Base-by-base conservation (phyloP, 1,284 basidiomycete genomes). In the Malassezia slooffiae region DNA sequence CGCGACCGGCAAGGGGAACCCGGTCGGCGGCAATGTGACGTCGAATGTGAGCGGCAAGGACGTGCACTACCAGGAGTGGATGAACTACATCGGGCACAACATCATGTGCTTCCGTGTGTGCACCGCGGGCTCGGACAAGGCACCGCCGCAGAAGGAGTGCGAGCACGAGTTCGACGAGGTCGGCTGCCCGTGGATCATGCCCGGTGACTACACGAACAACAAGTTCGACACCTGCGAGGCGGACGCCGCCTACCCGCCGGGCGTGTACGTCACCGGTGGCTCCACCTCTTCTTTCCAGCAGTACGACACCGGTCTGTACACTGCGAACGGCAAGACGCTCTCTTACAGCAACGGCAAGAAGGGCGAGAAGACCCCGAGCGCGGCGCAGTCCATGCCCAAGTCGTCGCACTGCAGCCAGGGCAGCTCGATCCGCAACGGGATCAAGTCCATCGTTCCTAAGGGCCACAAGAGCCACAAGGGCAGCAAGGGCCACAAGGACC, bases 11-110 rank as follows among this genome's bases (percentile, higher is more conserved):
- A 55, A 53, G 50, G 75, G 74, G 34, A 76, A 76, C 71, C 75
- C 75, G 35, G 60, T 74, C 38, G 75, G 75, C 36, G 75, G 74
- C 26, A 75, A 75, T 56, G 75, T 75, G 38, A 75, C 74, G 30
- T 70, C 72, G 43, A 75, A 75, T 64, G 65, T 72, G 19, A 70
- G 72, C 8, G 74, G 74, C 21, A 39, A 59, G 20, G 74, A 75
- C 43, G 74, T 74, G 29, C 63, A 62, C 47, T 75, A 75, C 70
- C 62, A 75, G 57, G 74, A 75, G 63, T 75, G 74, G 74, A 75
- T 70, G 64, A 69, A 69, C 62, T 69, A 60, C 38, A 45, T 63
- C 19, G 55, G 64, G 13, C 23, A 39, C 52, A 50, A 62, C 48
- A 55, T 67, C 44, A 40, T 67, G 32, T 69, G 66, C 57, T 58